phyloP scores from a whole-genome alignment of 805 yeast genomes.

The Hermanozyma aechmeae region DNA sequence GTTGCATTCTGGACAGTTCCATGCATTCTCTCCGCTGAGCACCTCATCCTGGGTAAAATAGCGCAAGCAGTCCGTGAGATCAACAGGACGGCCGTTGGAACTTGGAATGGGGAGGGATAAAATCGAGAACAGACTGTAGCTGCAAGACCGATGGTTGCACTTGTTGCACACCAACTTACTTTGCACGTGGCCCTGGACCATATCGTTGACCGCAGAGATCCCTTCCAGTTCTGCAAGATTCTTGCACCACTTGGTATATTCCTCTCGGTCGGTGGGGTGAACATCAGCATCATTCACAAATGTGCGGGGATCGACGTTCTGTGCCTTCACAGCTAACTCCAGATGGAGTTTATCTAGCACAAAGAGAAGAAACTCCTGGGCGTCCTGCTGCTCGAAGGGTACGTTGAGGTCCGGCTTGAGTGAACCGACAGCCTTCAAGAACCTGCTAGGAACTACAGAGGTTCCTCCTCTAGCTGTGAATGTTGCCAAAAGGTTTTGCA shows the following conservation, averaged over 20 bases:
- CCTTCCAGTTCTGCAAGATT: conserved; percentile 46
- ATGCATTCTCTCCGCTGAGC: conserved; percentile 66
- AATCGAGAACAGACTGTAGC: conserved; percentile 53
- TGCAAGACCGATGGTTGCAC: conserved; percentile 53
- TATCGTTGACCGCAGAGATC: conserved; percentile 53
- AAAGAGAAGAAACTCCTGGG: conserved; percentile 66
- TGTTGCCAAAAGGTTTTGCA: conserved; percentile 45
- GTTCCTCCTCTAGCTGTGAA: conserved; percentile 52
- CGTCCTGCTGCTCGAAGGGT: conserved; percentile 74
- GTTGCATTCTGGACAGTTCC: conserved; percentile 74
- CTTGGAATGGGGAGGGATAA: conserved; percentile 55
- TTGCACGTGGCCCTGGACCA: conserved; percentile 69
- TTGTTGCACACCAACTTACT: conserved; percentile 52
- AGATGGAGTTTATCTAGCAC: conserved; percentile 60
- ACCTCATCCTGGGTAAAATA: conserved; percentile 58
- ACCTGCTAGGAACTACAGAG: conserved; percentile 56
- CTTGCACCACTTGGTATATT: conserved; percentile 56
- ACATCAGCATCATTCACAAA: conserved; percentile 9
- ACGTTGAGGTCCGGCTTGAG: conserved; percentile 60
- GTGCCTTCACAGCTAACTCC: conserved; percentile 36
- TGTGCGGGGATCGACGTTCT: conserved; percentile 16
- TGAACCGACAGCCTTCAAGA: conserved; percentile 40
- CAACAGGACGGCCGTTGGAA: conserved; percentile 14
- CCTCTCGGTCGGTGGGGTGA: conserved; percentile 27
- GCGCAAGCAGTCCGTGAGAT: conserved; percentile 54